phyloP scores from a whole-genome alignment of 441 rosid species.

The Bocquillonia castaneifolia region DNA sequence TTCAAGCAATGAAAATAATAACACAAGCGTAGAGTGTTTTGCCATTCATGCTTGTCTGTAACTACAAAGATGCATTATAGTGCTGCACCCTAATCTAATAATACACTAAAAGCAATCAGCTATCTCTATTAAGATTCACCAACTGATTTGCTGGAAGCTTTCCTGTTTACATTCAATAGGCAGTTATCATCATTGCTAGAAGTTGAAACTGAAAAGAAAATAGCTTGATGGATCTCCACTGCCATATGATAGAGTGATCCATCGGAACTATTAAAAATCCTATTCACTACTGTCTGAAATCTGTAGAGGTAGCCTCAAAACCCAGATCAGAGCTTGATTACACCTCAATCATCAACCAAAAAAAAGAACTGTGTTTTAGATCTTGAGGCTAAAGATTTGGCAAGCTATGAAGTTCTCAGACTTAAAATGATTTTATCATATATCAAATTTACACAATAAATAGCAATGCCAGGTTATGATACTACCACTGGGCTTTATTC shows the following conservation, averaged over 20 bases:
- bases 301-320: not conserved
- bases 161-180: not conserved
- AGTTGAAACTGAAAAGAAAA: not conserved
- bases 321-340: not conserved
- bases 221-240: not conserved
- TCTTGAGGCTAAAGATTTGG: not conserved
- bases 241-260: not conserved
- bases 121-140: not conserved
- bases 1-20: slow-evolving; percentile 1
- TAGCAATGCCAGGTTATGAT: not conserved
- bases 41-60: not conserved
- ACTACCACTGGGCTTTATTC: not conserved
- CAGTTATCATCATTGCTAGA: not conserved
- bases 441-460: not conserved
- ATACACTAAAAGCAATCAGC: not conserved
- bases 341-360: not conserved
- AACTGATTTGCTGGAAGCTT: not conserved
- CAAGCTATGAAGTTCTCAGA: not conserved
- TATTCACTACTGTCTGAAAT: not conserved
- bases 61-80: not conserved
- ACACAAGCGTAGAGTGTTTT: not conserved
- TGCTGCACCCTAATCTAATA: not conserved
- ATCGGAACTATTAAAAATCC: not conserved
- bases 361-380: slow-evolving; percentile 2
- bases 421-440: not conserved